phyloP scores from a whole-genome alignment of 2,329 filamentous ascomycete genomes.

The Sphaerulina musiva region DNA sequence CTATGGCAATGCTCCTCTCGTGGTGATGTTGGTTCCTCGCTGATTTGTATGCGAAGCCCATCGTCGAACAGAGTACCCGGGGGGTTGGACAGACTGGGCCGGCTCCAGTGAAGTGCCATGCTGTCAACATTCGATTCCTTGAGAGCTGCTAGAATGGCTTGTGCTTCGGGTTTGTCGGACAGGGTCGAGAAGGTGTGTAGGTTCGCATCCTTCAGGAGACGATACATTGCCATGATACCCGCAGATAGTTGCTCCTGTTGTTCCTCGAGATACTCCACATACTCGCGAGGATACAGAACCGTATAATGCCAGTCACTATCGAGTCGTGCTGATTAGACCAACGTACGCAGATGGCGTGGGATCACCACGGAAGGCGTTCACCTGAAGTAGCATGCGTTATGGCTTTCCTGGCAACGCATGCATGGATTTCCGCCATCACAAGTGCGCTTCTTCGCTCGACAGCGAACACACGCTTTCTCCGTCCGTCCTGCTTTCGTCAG shows the following conservation, averaged over 20 bases:
- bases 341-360: background rate
- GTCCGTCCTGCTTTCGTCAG: slow-evolving; percentile 8
- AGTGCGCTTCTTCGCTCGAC: slow-evolving; percentile 22
- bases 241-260: slow-evolving; percentile 21
- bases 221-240: slow-evolving; percentile 18
- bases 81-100: background rate
- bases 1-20: slow-evolving; percentile 1
- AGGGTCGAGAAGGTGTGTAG: slow-evolving; percentile 18
- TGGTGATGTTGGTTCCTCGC: slow-evolving; percentile 1
- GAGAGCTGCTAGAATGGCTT: slow-evolving; percentile 17
- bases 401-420: slow-evolving; percentile 19
- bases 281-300: slow-evolving; percentile 21
- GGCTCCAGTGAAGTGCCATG: background rate
- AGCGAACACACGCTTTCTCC: slow-evolving; percentile 22
- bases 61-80: background rate
- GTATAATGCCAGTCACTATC: slow-evolving; percentile 21
- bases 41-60: slow-evolving; percentile 1
- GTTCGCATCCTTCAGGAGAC: slow-evolving; percentile 19
- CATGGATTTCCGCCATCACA: slow-evolving; percentile 21
- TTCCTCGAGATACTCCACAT: slow-evolving; percentile 21
- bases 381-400: slow-evolving; percentile 24
- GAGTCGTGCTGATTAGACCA: background rate
- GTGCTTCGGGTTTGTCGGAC: slow-evolving; percentile 18
- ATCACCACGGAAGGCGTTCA: background rate
- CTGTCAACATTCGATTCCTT: slow-evolving; percentile 12